A percentile compares a stretch with the other conserved stretches of the same genome.
Conservation (phyloP, 2,329 filamentous ascomycete species). For the Alternaria solani region DNA sequence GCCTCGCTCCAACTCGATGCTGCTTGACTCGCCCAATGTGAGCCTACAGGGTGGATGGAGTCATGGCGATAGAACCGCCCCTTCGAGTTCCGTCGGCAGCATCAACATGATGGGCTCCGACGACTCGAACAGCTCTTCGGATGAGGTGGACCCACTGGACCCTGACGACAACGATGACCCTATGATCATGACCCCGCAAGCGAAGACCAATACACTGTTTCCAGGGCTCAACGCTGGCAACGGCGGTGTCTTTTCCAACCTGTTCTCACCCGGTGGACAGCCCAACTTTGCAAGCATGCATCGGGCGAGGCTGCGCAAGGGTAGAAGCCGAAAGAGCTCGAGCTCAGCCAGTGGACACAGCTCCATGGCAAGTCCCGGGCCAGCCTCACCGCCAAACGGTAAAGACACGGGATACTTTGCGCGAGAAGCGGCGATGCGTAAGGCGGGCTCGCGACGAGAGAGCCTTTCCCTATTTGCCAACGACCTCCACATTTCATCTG, state of each 20-base stretch:
- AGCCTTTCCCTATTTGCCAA: slow-evolving; percentile 92
- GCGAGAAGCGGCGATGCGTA: slow-evolving; percentile 58
- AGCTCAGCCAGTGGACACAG: slow-evolving; percentile 75
- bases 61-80: slow-evolving; percentile 54
- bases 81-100: slow-evolving; percentile 82
- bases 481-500: slow-evolving; percentile 79
- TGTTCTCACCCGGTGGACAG: slow-evolving; percentile 71
- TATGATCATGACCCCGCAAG: slow-evolving; percentile 84
- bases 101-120: slow-evolving; percentile 81
- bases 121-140: slow-evolving; percentile 74
- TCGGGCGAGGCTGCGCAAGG: slow-evolving; percentile 64
- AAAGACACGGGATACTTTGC: slow-evolving; percentile 64
- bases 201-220: slow-evolving; percentile 63
- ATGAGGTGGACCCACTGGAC: slow-evolving; percentile 60
- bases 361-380: slow-evolving; percentile 73
- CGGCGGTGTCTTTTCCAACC: slow-evolving; percentile 69
- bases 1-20: slow-evolving; percentile 49
- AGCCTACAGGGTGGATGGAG: slow-evolving; percentile 70
- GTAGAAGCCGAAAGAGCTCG: slow-evolving; percentile 70
- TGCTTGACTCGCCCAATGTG: slow-evolving; percentile 70
- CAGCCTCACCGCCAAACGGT: slow-evolving; percentile 78
- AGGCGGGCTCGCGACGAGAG: slow-evolving; percentile 72
- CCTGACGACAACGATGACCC: slow-evolving; percentile 67
- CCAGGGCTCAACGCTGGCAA: slow-evolving; percentile 50
- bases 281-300: slow-evolving; percentile 84